phyloP scores from a whole-genome alignment of 2,329 filamentous ascomycete genomes.

The Aspergillus terreus region DNA sequence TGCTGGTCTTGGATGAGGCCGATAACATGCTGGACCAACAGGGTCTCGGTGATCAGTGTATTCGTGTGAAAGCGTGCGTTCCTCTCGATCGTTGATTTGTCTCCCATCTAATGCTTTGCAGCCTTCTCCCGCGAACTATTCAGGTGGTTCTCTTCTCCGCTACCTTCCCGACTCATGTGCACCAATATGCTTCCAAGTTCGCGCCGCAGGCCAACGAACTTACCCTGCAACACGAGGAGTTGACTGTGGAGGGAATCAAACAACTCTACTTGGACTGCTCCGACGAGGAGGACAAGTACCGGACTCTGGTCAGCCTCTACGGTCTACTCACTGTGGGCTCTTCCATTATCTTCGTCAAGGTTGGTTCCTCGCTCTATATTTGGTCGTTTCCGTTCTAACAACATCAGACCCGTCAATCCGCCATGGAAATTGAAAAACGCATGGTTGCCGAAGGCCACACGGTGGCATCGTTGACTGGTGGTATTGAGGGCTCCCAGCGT shows the following conservation, averaged over 20 bases:
- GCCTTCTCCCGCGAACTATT: constrained; percentile 67
- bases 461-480: constrained; percentile 84
- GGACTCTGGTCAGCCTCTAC: constrained; percentile 86
- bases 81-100: background rate
- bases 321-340: constrained; percentile 94
- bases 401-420: constrained; percentile 74
- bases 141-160: constrained; percentile 95
- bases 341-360: constrained; percentile 96
- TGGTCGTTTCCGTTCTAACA: constrained; percentile 15
- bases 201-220: constrained; percentile 83
- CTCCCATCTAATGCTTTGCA: constrained; percentile 34
- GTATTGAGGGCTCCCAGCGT: constrained; percentile 76
- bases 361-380: constrained; percentile 37
- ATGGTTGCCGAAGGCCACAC: constrained; percentile 89
- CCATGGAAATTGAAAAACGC: constrained; percentile 75
- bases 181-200: constrained; percentile 77
- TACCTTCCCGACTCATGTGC: constrained; percentile 83
- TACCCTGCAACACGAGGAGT: constrained; percentile 81
- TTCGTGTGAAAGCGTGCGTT: constrained; percentile 79
- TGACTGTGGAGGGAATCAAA: constrained; percentile 95
- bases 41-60: constrained; percentile 90
- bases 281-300: constrained; percentile 77
- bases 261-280: constrained; percentile 97
- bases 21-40: constrained; percentile 99
- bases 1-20: constrained; percentile 91